Conservation (phyloP, 176 grass and related monocot genomes). For the Carex parvula region DNA sequence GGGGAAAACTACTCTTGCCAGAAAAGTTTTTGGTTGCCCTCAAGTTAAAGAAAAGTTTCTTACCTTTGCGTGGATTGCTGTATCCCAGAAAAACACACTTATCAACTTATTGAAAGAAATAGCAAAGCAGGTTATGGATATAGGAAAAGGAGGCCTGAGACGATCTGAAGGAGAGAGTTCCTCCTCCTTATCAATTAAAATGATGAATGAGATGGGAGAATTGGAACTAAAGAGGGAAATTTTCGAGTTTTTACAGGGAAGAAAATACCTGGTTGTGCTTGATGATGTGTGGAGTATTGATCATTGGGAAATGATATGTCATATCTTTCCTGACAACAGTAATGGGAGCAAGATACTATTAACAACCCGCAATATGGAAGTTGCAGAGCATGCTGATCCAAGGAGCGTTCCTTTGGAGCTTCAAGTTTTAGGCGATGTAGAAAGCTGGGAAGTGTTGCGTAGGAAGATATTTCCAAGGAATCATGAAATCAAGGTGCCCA, state of each 20-base stretch:
- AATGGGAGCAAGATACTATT: slow-evolving; percentile 27
- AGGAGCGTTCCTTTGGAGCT: slow-evolving; percentile 14
- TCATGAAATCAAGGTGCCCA: not conserved
- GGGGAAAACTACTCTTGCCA: slow-evolving; percentile 31
- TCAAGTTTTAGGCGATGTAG: slow-evolving; percentile 9
- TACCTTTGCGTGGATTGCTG: slow-evolving; percentile 7
- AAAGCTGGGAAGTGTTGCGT: slow-evolving; percentile 22
- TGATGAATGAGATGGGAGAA: not conserved
- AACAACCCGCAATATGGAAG: slow-evolving; percentile 18
- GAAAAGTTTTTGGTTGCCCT: slow-evolving; percentile 9
- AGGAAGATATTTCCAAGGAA: slow-evolving; percentile 17
- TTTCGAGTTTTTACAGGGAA: slow-evolving; percentile 6
- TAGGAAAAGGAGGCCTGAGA: slow-evolving; percentile 2
- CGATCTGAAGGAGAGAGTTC: slow-evolving; percentile 22
- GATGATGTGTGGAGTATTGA: slow-evolving; percentile 25
- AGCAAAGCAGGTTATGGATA: slow-evolving; percentile 2
- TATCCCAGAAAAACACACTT: slow-evolving; percentile 19
- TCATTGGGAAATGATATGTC: slow-evolving; percentile 3
- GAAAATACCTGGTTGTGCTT: slow-evolving; percentile 15
- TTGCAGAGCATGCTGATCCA: slow-evolving; percentile 17
- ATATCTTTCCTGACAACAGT: slow-evolving; percentile 19
- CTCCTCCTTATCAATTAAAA: slow-evolving; percentile 1
- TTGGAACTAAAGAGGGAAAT: slow-evolving; percentile 5
- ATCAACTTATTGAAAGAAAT: slow-evolving; percentile 22
- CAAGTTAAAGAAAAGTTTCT: slow-evolving; percentile 15